Conservation (phyloP, 2,329 filamentous ascomycete species). For the Aspergillus sergii region DNA sequence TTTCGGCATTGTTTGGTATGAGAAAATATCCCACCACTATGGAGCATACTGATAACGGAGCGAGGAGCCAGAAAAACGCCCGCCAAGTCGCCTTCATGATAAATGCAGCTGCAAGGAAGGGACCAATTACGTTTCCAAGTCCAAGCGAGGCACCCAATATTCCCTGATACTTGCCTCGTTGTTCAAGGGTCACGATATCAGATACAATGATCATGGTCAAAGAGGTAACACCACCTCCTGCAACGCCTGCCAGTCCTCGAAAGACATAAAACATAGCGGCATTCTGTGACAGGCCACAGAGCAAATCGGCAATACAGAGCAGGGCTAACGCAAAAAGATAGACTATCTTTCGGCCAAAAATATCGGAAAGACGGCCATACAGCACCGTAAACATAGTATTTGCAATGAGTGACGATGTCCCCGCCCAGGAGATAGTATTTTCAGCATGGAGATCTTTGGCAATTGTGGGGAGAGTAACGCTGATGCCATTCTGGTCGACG, state of each 20-base stretch:
- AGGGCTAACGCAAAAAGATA: constrained; percentile 57
- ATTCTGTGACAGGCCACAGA: constrained; percentile 60
- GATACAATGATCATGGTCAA: constrained; percentile 64
- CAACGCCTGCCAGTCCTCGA: constrained; percentile 63
- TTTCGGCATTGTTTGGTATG: constrained; percentile 55
- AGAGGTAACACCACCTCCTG: constrained; percentile 62
- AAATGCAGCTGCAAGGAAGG: constrained; percentile 52
- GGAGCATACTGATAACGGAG: constrained; percentile 53
- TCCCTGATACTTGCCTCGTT: constrained; percentile 59
- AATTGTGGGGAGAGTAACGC: constrained; percentile 56
- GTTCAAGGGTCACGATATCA: constrained; percentile 61
- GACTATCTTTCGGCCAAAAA: constrained; percentile 63
- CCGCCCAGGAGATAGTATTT: constrained; percentile 67
- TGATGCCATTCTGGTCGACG: constrained; percentile 61
- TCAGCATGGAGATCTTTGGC: constrained; percentile 50
- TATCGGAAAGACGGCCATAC: constrained; percentile 64
- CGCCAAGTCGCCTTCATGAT: constrained; percentile 48
- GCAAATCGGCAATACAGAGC: constrained; percentile 59
- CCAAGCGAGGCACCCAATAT: constrained; percentile 50
- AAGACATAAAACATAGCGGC: constrained; percentile 64
- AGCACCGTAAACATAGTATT: constrained; percentile 67
- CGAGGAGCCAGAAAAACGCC: constrained; percentile 54
- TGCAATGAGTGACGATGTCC: constrained; percentile 69
- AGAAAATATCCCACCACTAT: constrained; percentile 53
- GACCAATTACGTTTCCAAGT: constrained; percentile 50